Base-by-base conservation (phyloP, 176 grass and related monocot genomes). In the Juncus effusus region DNA sequence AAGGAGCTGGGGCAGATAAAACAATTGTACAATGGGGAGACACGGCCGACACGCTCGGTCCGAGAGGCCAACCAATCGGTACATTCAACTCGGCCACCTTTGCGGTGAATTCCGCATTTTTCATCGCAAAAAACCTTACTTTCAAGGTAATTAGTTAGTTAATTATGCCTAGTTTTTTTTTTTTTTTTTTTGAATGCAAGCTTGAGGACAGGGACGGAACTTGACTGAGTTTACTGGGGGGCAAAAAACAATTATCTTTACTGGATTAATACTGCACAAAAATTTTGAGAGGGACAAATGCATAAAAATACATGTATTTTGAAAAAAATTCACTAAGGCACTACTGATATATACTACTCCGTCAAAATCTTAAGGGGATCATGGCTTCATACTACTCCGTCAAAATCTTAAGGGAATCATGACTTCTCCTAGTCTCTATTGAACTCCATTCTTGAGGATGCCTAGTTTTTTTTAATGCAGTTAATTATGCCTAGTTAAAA, bases 51-150 rank as follows among this genome's bases (percentile, higher is more conserved):
- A 87, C 80, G 10, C 80, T 72, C 16, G 86, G 90, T 36, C 62
- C 72, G n/a, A 64, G 45, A 51, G 86, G 86, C 36, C 80, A 75
- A 15, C 83, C 90, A 3, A 77, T 95, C 4, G 90, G 86, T 61
- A 95, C 86, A 3, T 90, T 75, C 81, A 77, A 77, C 57, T 99
- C 94, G 16, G 94, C 94, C 4, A 93, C 94, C 9, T 99, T 99
- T 65, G 94, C 88, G 2, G 89, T 93, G 10, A 99, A 99, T 82
- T 72, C 94, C 38, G 81, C 80, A 36, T 99, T 82, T 80, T 99
- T 99, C 78, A 78, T 93, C 38, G 94, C 94, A 50, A 93, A 69
- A 83, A 93, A 99, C 83, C 86, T 95, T 51, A 95, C 90, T 0
- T 95, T 95, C 78, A 95, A 87, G 86, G 90, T 90, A 76, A 65